phyloP scores from a whole-genome alignment of 306 rosid genomes.

The Vigna mungo region DNA sequence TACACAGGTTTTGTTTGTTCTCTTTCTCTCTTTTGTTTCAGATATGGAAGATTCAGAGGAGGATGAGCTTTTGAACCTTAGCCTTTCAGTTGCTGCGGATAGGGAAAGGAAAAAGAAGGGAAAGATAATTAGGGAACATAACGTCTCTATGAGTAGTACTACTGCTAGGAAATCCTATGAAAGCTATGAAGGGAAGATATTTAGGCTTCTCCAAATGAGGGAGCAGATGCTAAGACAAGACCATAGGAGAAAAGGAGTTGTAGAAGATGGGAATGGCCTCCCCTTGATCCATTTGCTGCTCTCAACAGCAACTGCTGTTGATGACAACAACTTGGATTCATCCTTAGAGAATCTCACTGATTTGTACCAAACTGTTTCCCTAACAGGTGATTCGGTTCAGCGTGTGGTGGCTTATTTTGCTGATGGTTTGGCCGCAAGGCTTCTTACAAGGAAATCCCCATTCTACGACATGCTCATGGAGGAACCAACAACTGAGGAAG shows the following conservation, averaged over 20 bases:
- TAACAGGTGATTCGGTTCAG: conserved; percentile 68
- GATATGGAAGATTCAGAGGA: conserved; percentile 70
- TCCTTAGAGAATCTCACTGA: conserved; percentile 61
- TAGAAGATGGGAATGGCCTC: conserved; percentile 57
- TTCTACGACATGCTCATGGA: conserved; percentile 70
- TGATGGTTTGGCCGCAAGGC: conserved; percentile 65
- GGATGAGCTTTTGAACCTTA: conserved; percentile 75
- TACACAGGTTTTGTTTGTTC: neutral
- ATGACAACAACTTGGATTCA: conserved; percentile 49
- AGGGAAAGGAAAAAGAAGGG: conserved; percentile 63
- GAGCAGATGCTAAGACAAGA: conserved; percentile 71
- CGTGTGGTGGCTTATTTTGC: conserved; percentile 72
- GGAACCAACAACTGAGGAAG: conserved; percentile 66
- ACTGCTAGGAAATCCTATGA: conserved; percentile 45
- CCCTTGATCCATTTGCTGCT: conserved; percentile 70
- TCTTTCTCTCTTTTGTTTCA: conserved; percentile 17
- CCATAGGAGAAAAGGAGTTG: conserved; percentile 33
- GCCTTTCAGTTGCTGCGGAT: conserved; percentile 64
- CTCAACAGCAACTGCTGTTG: conserved; percentile 59
- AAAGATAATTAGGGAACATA: conserved; percentile 40
- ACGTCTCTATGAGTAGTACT: conserved; percentile 36
- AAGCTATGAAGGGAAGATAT: conserved; percentile 68
- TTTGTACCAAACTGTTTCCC: conserved; percentile 60
- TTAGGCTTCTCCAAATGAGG: conserved; percentile 74
- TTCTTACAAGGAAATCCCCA: conserved; percentile 69